Base-by-base conservation (phyloP, 2,329 filamentous ascomycete genomes). In the Annulohypoxylon truncatum region DNA sequence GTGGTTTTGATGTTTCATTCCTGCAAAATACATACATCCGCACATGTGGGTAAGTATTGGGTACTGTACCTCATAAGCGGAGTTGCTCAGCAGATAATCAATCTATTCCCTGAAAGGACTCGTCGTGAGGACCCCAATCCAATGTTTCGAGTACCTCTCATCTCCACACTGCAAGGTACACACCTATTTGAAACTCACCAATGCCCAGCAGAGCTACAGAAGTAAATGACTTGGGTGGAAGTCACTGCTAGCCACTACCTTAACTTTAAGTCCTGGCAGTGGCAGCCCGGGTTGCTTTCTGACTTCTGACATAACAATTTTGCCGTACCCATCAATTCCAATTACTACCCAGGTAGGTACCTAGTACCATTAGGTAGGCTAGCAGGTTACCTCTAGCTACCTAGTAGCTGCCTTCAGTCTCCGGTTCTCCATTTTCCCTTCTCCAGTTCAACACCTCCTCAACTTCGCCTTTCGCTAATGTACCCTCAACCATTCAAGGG, bases 91-190 rank as follows among this genome's bases (percentile, higher is more conserved):
- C 18, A 57, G 28, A 20, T 63, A 61, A 61, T 61, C 35, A 40
- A 42, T 26, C n/a, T 51, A 54, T 54, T 26, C 54, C 54, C 48
- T 60, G 35, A 31, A 64, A 48, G 54, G 48, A 46, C 42, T 26
- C 20, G 10, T 13, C 13, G 20, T 24, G 38, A 50, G 18, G 60
- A n/a, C 51, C 40, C 24, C 35, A 33, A 62, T 54, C 46, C 51
- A 44, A 52, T 54, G 63, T 66, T 66, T 66, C 56, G 53, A 67
- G 61, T 63, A 67, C 61, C 60, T 62, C 24, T 33, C 13, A 50
- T 64, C 64, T 56, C 64, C 67, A 65, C 67, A 56, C 57, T 67
- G 57, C 64, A 65, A 67, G 64, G 67, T 67, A 69, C 67, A 69
- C 61, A 57, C 48, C 28, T 57, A 58, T 56, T 64, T 59, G 57